These are phyloP conservation scores for Starmerella geochares DNA, from an alignment of 805 yeast genomes.

Conservation along the genomic window DNA sequence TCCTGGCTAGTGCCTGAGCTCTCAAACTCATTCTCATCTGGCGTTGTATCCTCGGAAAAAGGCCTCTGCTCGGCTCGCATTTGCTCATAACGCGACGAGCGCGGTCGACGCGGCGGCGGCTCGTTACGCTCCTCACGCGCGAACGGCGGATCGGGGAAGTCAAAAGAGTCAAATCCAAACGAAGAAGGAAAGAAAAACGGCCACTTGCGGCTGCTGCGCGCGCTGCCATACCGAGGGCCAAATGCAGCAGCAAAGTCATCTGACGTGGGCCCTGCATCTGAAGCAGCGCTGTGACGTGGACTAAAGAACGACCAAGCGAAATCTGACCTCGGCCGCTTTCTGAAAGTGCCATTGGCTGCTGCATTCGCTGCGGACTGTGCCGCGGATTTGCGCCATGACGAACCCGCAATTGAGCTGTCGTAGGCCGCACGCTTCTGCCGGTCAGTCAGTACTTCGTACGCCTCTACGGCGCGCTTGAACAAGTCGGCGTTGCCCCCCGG, in stretches of 20 bases:
- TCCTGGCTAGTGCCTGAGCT: neutral
- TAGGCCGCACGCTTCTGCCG: slow-evolving; percentile 27
- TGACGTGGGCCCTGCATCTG: neutral
- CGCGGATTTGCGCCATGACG: neutral
- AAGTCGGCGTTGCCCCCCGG: slow-evolving; percentile 25
- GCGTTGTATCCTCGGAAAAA: neutral
- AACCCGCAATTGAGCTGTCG: slow-evolving; percentile 26
- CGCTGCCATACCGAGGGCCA: neutral
- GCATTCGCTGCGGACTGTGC: slow-evolving; percentile 1
- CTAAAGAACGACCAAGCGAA: neutral
- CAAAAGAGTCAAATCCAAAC: neutral
- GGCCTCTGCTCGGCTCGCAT: neutral
- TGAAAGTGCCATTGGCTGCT: neutral
- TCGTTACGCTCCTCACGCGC: neutral
- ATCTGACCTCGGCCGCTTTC: neutral
- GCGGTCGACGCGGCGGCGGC: slow-evolving; percentile 7
- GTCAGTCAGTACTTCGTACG: slow-evolving; percentile 31
- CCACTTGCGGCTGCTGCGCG: neutral
- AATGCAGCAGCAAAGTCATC: neutral
- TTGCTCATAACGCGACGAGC: slow-evolving; percentile 7
- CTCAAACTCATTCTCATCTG: neutral
- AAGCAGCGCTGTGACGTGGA: neutral
- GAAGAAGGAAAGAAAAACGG: neutral
- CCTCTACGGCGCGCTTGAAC: slow-evolving; percentile 32
- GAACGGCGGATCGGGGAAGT: slow-evolving; percentile 3